A percentile compares a stretch with the other conserved stretches of the same genome.
Conservation (phyloP, 1,139 yeast genomes). For the Suhomyces chickasaworum region DNA sequence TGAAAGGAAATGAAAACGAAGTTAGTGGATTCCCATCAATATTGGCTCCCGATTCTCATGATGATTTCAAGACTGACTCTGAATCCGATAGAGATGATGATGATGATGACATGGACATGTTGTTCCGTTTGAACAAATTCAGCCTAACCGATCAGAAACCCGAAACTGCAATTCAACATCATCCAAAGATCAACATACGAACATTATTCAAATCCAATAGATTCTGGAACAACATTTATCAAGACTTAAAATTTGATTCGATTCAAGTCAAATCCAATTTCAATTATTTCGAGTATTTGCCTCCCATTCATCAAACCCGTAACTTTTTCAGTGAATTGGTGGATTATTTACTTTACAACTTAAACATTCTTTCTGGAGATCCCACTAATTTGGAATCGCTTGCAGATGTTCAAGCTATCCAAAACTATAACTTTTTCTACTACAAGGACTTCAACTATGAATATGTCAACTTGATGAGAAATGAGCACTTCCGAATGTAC, state of each 20-base stretch:
- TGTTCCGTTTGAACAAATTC: slow-evolving; percentile 10
- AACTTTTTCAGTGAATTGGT: slow-evolving; percentile 31
- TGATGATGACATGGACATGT: slow-evolving; percentile 14
- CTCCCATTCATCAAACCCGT: slow-evolving; percentile 28
- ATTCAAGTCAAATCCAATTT: slow-evolving; percentile 21
- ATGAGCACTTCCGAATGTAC: slow-evolving; percentile 23
- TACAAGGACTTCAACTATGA: slow-evolving; percentile 30
- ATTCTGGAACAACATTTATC: slow-evolving; percentile 39
- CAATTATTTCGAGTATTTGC: slow-evolving; percentile 32
- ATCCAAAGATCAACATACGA: slow-evolving; percentile 5
- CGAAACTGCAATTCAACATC: neutral
- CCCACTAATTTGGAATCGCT: slow-evolving; percentile 18
- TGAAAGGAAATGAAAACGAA: neutral
- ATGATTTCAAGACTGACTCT: slow-evolving; percentile 6
- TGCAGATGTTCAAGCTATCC: slow-evolving; percentile 24
- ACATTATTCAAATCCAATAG: slow-evolving; percentile 25
- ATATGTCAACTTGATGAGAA: slow-evolving; percentile 28
- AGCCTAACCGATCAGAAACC: slow-evolving; percentile 7
- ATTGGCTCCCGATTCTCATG: slow-evolving; percentile 1
- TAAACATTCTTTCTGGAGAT: slow-evolving; percentile 21
- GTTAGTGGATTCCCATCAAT: slow-evolving; percentile 6
- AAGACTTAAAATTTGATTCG: slow-evolving; percentile 33
- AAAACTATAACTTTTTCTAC: slow-evolving; percentile 26
- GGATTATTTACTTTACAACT: slow-evolving; percentile 32
- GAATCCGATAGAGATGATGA: slow-evolving; percentile 14